Evolutionary conservation across 352 stramenopile species (phyloP).

Genomic region (Pythium myriotylum): DNA sequence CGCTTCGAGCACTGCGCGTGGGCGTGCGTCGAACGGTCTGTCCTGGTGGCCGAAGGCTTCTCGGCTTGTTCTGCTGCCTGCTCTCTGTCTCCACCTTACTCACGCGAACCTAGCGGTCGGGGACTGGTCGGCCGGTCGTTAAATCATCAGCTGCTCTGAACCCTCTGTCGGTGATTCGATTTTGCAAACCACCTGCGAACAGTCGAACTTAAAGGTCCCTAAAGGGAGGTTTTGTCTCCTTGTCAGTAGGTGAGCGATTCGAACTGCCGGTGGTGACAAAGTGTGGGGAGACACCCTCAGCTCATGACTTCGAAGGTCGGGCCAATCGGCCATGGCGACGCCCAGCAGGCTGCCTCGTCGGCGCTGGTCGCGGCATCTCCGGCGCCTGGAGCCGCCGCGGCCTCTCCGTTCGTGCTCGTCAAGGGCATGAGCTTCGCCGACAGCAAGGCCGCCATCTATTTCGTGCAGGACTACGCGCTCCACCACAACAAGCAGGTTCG

Average conservation of each 20-base stretch:
- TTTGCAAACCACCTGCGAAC: no score
- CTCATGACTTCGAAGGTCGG: background rate
- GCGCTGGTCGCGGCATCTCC: background rate
- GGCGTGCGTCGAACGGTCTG: slow-evolving; percentile 11
- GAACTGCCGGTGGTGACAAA: slow-evolving; percentile 14
- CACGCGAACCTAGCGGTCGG: background rate
- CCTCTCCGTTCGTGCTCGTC: slow-evolving; percentile 27
- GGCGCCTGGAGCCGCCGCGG: background rate
- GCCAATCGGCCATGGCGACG: background rate
- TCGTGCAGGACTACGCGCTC: slow-evolving; percentile 67
- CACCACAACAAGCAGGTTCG: slow-evolving; percentile 60
- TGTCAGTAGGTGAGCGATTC: slow-evolving; percentile 22
- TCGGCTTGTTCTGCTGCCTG: slow-evolving; percentile 2
- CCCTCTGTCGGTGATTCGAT: no score
- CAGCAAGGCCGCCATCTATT: slow-evolving; percentile 51
- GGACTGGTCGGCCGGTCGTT: background rate
- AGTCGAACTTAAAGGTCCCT: slow-evolving; percentile 13
- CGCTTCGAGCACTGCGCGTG: no score
- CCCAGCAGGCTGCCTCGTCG: background rate
- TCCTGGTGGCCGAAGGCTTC: background rate
- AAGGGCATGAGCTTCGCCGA: slow-evolving; percentile 51
- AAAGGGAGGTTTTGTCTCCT: background rate
- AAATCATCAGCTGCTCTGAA: slow-evolving; percentile 1
- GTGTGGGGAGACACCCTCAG: background rate
- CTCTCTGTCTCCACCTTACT: background rate